These are phyloP conservation scores for Butyriboletus loyo DNA, from an alignment of 768 basidiomycete species.

Conservation along the genomic window DNA sequence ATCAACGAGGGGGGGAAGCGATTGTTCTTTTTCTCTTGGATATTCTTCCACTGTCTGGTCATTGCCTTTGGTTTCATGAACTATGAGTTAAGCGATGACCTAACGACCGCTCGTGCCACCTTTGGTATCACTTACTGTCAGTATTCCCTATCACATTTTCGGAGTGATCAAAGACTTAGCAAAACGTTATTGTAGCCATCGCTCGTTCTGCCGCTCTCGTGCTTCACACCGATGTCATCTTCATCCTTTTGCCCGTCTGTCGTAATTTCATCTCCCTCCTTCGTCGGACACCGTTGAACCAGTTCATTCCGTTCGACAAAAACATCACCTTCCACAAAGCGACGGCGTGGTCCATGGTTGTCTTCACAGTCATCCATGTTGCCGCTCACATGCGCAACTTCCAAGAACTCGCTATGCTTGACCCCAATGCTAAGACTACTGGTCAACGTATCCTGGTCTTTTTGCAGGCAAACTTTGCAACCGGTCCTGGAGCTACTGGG, in stretches of 20 bases:
- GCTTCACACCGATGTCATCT: slow-evolving; percentile 86
- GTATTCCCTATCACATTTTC: slow-evolving; percentile 18
- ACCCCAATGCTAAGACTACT: slow-evolving; percentile 50
- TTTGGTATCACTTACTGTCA: slow-evolving; percentile 81
- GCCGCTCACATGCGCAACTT: slow-evolving; percentile 87
- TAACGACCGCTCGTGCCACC: slow-evolving; percentile 54
- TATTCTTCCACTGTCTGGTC: slow-evolving; percentile 78
- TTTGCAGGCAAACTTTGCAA: slow-evolving; percentile 73
- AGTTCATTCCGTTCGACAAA: slow-evolving; percentile 90
- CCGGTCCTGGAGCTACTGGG: slow-evolving; percentile 79
- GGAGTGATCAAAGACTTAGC: neutral
- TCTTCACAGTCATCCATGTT: slow-evolving; percentile 73
- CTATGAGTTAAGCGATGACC: slow-evolving; percentile 80
- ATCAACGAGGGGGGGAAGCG: slow-evolving; percentile 85
- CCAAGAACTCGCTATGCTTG: slow-evolving; percentile 55
- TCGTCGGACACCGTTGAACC: slow-evolving; percentile 80
- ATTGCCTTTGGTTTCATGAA: slow-evolving; percentile 72
- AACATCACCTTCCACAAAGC: slow-evolving; percentile 89
- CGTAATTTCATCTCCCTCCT: slow-evolving; percentile 90
- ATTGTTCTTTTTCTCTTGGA: slow-evolving; percentile 77
- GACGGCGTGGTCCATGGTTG: slow-evolving; percentile 87
- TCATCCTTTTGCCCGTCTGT: slow-evolving; percentile 94
- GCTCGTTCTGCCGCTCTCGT: slow-evolving; percentile 88
- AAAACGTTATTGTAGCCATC: slow-evolving; percentile 49
- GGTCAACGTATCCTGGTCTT: slow-evolving; percentile 65